phyloP scores from a whole-genome alignment of 1,284 basidiomycete species.

The Golubevia sp. region DNA sequence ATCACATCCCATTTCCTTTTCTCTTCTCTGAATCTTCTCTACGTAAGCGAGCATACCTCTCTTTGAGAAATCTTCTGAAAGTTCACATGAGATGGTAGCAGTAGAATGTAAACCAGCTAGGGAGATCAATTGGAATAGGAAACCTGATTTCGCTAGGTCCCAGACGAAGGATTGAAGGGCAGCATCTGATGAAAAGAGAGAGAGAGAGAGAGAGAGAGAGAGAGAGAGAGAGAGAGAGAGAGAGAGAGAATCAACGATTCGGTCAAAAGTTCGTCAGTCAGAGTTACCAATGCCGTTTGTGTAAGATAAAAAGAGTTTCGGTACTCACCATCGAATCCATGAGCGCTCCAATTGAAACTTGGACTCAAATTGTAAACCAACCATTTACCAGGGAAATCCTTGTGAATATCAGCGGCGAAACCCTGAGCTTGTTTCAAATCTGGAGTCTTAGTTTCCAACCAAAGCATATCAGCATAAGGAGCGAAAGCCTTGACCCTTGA shows the following conservation, averaged over 20 bases:
- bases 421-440: constrained; percentile 77
- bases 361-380: constrained; percentile 94
- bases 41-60: constrained; percentile 61
- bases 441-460: constrained; percentile 83
- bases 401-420: constrained; percentile 78
- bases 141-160: constrained; percentile 53
- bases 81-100: constrained; percentile 48
- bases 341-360: constrained; percentile 87
- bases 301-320: neutral
- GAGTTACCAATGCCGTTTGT: constrained; percentile 11
- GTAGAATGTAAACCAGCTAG: constrained; percentile 56
- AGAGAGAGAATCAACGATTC: neutral
- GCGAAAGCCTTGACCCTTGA: constrained; percentile 79
- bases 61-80: constrained; percentile 69
- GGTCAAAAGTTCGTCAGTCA: too few relatives aligned
- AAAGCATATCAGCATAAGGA: constrained; percentile 60
- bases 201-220: neutral
- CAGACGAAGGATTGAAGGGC: constrained; percentile 57
- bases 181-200: neutral
- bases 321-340: constrained; percentile 74
- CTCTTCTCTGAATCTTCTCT: constrained; percentile 51
- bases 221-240: neutral
- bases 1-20: constrained; percentile 56
- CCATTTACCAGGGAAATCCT: constrained; percentile 76
- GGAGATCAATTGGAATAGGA: constrained; percentile 60